phyloP scores from a whole-genome alignment of 2,329 filamentous ascomycete species.

The Colletotrichum sp. region DNA sequence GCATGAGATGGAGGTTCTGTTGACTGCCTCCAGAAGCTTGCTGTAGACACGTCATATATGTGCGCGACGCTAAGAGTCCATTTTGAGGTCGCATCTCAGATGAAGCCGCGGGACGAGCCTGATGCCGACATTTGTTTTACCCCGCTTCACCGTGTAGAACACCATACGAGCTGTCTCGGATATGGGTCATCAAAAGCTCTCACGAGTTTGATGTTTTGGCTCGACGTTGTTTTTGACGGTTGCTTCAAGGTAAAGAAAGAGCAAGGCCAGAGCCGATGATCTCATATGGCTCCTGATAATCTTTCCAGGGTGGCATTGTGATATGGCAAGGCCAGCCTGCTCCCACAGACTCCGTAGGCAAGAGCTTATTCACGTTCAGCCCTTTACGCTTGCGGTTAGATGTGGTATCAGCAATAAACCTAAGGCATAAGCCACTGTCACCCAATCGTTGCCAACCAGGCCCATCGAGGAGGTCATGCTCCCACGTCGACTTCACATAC shows the following conservation, averaged over 20 bases:
- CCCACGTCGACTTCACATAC: background rate
- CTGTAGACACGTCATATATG: background rate
- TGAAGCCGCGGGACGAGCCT: background rate
- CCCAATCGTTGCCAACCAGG: background rate
- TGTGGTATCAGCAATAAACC: too few species aligned
- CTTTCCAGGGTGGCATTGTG: background rate
- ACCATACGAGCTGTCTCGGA: background rate
- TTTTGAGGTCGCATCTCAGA: background rate
- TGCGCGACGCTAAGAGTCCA: background rate
- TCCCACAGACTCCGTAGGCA: background rate
- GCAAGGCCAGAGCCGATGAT: background rate
- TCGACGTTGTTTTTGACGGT: fast-evolving
- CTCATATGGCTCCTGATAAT: background rate
- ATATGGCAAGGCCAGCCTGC: background rate
- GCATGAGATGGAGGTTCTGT: background rate
- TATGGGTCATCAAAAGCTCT: background rate
- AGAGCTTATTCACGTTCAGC: background rate
- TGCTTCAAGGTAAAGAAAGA: fast-evolving
- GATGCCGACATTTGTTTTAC: background rate
- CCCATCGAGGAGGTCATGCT: background rate
- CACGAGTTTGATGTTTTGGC: background rate
- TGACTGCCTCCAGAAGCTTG: background rate
- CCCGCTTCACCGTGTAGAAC: background rate
- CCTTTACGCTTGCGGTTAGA: background rate
- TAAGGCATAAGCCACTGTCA: too few species aligned